Evolutionary conservation across 2,329 filamentous ascomycete genomes (phyloP), one percentile per base, ranked within the genome.

Genomic region (Emydomyces testavorans): DNA sequence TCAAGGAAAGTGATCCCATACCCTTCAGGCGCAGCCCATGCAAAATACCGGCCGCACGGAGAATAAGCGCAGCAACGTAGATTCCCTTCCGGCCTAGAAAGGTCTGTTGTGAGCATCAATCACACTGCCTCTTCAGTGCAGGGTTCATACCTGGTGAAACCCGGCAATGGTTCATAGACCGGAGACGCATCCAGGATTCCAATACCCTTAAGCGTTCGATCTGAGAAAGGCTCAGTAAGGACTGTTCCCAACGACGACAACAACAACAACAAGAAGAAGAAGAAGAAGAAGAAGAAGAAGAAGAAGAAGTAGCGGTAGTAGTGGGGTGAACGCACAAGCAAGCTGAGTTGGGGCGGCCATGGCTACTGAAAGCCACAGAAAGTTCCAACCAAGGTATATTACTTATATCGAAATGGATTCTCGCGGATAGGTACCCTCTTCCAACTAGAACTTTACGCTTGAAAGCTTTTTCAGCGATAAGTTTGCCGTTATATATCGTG

Each of bases 121-220:
- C 48, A 18, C 6, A 23, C 1, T 6, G 18, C 20, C 18, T 4
- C 5, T 15, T 6, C 6, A 16, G 29, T 8, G 11, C 13, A 16
- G 11, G 13, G 0, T 24, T 24, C 26, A 21, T 67, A 80, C 77
- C 65, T 74, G 51, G 66, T 65, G 62, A 96, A 95, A 60, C 84
- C 90, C 62, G 85, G 72, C 62, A 96, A 77, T 63, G 82, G 72
- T 68, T 85, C 78, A 71, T 98, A 98, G 63, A 83, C 78, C 53
- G 92, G 92, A 57, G 82, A 85, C 61, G 88, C 87, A 73, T 96
- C 85, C 71, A 94, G 80, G 69, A 96, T 76, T 62, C 89, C 89
- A 73, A 98, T 89, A 68, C 82, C 83, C 80, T 95, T 96, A 71
- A 89, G 84, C 69, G 92, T 95, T 72, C 92, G 87, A 77, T 85